Conservation (phyloP, 257 asterid genomes). For the Solanum phureja region DNA sequence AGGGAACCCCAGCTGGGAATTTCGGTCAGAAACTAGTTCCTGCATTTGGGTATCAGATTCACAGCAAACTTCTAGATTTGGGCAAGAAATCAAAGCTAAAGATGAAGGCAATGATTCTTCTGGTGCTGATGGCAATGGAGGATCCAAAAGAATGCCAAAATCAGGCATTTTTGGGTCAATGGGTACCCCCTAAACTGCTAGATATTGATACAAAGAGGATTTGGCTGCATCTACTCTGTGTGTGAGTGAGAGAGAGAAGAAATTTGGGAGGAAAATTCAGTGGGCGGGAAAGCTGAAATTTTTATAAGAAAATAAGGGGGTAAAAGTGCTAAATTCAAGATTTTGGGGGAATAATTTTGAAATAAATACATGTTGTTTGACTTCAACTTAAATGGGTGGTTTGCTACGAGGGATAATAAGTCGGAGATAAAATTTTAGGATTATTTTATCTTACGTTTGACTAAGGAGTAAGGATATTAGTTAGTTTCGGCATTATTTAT, state of each 20-base stretch:
- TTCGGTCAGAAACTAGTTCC: neutral
- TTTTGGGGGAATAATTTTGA: neutral
- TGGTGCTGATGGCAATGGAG: conserved; percentile 5
- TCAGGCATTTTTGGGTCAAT: conserved; percentile 28
- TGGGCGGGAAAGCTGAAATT: conserved; percentile 3
- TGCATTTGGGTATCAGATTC: neutral
- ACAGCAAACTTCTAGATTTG: neutral
- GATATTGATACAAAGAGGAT: neutral
- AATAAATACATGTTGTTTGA: neutral
- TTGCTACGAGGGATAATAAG: neutral
- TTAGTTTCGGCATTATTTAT: neutral
- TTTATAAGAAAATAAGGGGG: neutral
- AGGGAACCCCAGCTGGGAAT: neutral
- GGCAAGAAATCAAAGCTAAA: neutral
- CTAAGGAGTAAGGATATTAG: neutral
- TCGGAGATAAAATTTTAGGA: neutral
- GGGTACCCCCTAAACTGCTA: neutral
- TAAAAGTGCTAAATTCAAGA: neutral
- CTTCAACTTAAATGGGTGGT: neutral
- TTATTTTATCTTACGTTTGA: neutral
- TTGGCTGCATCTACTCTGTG: neutral
- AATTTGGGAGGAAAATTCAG: neutral
- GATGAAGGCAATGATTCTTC: neutral
- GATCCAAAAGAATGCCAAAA: conserved; percentile 20
- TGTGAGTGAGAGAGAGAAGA: neutral